These are phyloP conservation scores for Bipolaris oryzae DNA, from an alignment of 2,329 filamentous ascomycete genomes.

Conservation along the genomic window DNA sequence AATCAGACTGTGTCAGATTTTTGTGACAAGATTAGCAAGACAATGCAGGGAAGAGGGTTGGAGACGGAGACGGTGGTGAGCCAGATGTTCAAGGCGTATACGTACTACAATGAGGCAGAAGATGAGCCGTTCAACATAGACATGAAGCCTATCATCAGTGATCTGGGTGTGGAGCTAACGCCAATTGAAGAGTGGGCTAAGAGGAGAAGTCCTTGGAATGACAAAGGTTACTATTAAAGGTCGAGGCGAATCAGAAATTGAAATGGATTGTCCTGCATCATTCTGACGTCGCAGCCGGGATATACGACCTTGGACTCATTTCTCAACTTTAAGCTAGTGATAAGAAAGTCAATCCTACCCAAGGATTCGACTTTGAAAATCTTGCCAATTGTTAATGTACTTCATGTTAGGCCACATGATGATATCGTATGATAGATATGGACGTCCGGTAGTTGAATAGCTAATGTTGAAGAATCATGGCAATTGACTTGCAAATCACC, in stretches of 20 bases:
- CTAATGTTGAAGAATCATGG: not conserved
- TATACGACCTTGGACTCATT: too few species aligned
- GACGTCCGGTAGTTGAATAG: not conserved
- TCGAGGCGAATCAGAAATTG: not conserved
- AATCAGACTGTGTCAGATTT: constrained; percentile 41
- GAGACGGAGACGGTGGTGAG: constrained; percentile 44
- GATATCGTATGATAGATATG: not conserved
- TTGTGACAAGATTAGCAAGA: constrained; percentile 35
- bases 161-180: constrained; percentile 42
- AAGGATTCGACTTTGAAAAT: too few species aligned
- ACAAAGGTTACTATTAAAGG: constrained; percentile 20
- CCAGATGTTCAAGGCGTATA: constrained; percentile 52
- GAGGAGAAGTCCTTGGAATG: constrained; percentile 27
- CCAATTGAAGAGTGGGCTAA: constrained; percentile 48
- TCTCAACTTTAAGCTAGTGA: too few species aligned
- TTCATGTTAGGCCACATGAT: too few species aligned
- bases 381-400: too few species aligned
- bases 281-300: not conserved
- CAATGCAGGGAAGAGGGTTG: constrained; percentile 46
- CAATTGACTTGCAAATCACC: not conserved
- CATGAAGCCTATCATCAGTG: constrained; percentile 44
- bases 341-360: too few species aligned
- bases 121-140: constrained; percentile 50
- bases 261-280: not conserved
- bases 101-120: constrained; percentile 49